Base-by-base conservation (phyloP, 1,284 basidiomycete genomes). In the Cutaneotrichosporon sp. region DNA sequence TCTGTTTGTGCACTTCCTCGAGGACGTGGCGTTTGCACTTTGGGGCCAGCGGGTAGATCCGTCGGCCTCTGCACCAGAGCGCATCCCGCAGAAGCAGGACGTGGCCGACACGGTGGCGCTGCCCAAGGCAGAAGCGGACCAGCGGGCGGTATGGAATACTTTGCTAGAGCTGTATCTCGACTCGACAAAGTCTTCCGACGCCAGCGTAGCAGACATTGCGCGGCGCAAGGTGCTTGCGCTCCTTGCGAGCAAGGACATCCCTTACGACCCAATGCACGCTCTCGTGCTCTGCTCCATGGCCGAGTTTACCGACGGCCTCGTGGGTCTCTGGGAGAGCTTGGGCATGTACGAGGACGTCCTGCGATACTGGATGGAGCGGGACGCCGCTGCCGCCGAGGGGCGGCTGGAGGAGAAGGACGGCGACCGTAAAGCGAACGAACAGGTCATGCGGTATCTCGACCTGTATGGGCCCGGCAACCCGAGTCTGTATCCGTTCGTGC, bases 341-440 rank as follows among this genome's bases (percentile, higher is more conserved):
- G 91, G 87, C 3, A 93, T 97, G 92, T 90, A 90, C 72, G 96
- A 97, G 65, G 93, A 97, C 60, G 84, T 97, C 36, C 67, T 98
- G 23, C 82, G 91, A 18, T 92, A 89, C 77, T 92, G 87, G 84
- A 94, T 94, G 81, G 86, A 85, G 51, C 79, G 78, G 57, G 79
- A 84, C 62, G 22, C 39, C 4, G 42, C 46, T 4, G 34, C 41
- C 1, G 22, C 46, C 9, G 46, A 51, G 12, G 36, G 43, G 23
- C 79, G 77, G 26, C 45, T 42, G n/a, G 49, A 48, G 33, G 42
- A 44, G 23, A 26, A 37, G 18, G 35, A 48, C 5, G 42, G 13
- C 26, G 44, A 22, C 23, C 30, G 33, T 13, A 38, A 41, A 9
- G 9, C n/a, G 17, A 23, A 23, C 0, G 38, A 30, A 8, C 81